These are phyloP conservation scores for Isoetes taiwanensis DNA, from an alignment of 75 land plant species.

Conservation along the genomic window DNA sequence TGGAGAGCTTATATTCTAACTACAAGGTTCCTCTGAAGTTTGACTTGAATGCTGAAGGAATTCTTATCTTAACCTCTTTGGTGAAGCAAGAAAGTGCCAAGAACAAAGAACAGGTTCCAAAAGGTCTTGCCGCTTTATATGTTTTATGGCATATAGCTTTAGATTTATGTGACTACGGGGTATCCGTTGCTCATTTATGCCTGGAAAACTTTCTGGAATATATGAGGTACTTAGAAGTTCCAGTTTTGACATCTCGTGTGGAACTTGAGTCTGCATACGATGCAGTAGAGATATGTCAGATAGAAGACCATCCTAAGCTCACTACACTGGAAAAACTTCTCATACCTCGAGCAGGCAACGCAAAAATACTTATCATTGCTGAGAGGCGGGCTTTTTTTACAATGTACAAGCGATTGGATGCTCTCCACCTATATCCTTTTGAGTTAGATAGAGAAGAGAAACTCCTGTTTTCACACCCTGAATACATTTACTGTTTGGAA, in stretches of 20 bases:
- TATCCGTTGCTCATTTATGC: slow-evolving; percentile 7
- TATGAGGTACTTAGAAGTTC: slow-evolving; percentile 6
- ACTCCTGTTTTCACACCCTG: not conserved
- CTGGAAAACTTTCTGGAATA: slow-evolving; percentile 4
- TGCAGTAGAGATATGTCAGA: slow-evolving; percentile 1
- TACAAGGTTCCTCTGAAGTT: not conserved
- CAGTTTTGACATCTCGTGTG: not conserved
- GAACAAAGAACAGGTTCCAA: not conserved
- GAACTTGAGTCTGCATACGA: slow-evolving; percentile 6
- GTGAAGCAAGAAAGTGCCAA: not conserved
- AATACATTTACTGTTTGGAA: not conserved
- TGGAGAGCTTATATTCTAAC: too few relatives aligned
- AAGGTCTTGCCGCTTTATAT: not conserved
- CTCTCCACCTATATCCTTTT: not conserved
- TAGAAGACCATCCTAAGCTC: slow-evolving; percentile 7
- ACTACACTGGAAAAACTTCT: not conserved
- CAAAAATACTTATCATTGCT: slow-evolving; percentile 3
- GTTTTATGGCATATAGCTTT: slow-evolving; percentile 5
- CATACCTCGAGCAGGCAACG: not conserved
- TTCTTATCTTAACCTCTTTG: not conserved
- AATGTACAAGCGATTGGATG: not conserved
- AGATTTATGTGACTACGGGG: slow-evolving; percentile 5
- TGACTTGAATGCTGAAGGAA: not conserved
- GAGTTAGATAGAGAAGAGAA: slow-evolving; percentile 11
- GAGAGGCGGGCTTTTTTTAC: slow-evolving; percentile 11